Base-by-base conservation (phyloP, 768 basidiomycete genomes). In the Boletus rubescentipes region DNA sequence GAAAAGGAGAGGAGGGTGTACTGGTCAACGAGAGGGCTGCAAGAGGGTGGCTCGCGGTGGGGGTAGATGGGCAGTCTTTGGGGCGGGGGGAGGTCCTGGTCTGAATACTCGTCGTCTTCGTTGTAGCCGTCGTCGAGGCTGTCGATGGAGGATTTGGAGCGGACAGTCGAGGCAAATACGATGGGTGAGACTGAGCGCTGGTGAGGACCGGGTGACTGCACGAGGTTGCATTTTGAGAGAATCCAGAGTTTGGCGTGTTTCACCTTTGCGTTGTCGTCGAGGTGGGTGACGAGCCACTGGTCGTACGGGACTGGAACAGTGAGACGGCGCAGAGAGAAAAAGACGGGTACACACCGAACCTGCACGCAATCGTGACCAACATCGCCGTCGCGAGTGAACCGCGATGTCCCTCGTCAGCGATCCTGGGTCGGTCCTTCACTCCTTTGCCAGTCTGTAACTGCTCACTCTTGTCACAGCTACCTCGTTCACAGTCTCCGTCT, bases 401-500 rank as follows among this genome's bases (percentile, higher is more conserved):
- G n/a, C 29, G 42, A 85, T 85, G 84, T 84, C 84, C 35, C 74
- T 85, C 47, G 77, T 87, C 63, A 85, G 79, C 63, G 84, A 87
- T 63, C 82, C 85, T 38, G 79, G 80, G 84, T 26, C 26, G 6
- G 26, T 26, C 26, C 26, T 6, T 26, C 26, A 26, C 3, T 6
- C 6, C 26, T 4, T 6, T 6, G 26, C 6, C 6, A 26, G 26
- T 4, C 26, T 26, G n/a, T n/a, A 3, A 6, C 26, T 26, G 4
- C 26, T 26, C 3, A 26, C 26, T 26, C 26, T 26, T 26, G n/a
- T 26, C 26, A 5, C 51, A 87, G 85, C 42, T 84, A 86, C 67
- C 77, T 96, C 35, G 89, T 95, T 9, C 95, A 97, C 67, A 84
- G 81, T 59, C 76, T 97, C 6, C 86, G 94, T 6, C 76, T 98